Conservation (phyloP, 371 early-diverging fungal species). For the Sporodiniella umbellata region DNA sequence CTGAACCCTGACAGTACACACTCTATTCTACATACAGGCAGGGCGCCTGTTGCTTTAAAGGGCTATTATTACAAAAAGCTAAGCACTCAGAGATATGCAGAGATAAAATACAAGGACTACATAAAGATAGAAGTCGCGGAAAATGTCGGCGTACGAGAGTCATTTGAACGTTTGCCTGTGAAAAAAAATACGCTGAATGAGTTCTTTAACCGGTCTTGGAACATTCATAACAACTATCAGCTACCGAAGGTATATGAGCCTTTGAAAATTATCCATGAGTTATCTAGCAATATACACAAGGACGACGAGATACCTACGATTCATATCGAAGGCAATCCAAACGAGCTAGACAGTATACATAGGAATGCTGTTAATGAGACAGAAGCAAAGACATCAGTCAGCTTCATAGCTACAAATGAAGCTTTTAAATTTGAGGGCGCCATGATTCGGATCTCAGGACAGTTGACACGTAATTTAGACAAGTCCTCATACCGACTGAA, state of each 20-base stretch:
- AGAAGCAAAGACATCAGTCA: slow-evolving; percentile 13
- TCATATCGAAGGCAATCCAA: slow-evolving; percentile 13
- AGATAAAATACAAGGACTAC: too few relatives aligned
- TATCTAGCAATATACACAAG: slow-evolving; percentile 9
- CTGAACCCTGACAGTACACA: too few relatives aligned
- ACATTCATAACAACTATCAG: neutral
- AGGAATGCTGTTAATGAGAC: too few relatives aligned
- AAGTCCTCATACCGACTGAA: slow-evolving; percentile 28
- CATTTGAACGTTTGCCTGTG: slow-evolving; percentile 11
- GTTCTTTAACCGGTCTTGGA: slow-evolving; percentile 15
- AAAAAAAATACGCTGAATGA: slow-evolving; percentile 15
- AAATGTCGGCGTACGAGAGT: slow-evolving; percentile 6
- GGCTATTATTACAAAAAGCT: slow-evolving; percentile 15
- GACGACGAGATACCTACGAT: slow-evolving; percentile 16
- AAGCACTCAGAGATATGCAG: neutral
- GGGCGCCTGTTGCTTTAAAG: slow-evolving; percentile 15
- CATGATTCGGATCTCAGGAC: slow-evolving; percentile 19
- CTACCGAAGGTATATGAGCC: slow-evolving; percentile 4
- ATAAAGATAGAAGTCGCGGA: too few relatives aligned
- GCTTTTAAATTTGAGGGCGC: slow-evolving; percentile 5
- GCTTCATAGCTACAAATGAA: slow-evolving; percentile 3
- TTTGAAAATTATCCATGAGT: neutral
- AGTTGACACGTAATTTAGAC: slow-evolving; percentile 16
- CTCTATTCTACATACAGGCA: slow-evolving; percentile 10
- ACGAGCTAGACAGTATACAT: slow-evolving; percentile 10